These are phyloP conservation scores for Torulaspora franciscae DNA, from an alignment of 805 yeast species.

Conservation along the genomic window DNA sequence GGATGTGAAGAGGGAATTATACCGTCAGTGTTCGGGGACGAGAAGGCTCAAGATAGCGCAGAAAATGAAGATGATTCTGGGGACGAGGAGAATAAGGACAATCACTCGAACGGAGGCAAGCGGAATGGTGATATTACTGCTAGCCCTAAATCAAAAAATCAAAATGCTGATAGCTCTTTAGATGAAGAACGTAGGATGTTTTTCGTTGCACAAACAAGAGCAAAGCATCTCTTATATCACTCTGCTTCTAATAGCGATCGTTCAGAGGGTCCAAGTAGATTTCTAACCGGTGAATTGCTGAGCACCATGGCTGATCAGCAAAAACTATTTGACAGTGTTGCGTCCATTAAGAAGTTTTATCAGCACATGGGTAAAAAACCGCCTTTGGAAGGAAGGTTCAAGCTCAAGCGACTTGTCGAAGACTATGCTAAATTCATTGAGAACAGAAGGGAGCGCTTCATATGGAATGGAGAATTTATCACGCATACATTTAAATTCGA, in stretches of 20 bases:
- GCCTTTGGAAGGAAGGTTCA: constrained; percentile 16
- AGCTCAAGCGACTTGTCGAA: constrained; percentile 22
- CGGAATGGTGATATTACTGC: constrained; percentile 4
- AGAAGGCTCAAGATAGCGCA: constrained; percentile 26
- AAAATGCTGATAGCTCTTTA: constrained; percentile 26
- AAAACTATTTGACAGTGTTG: constrained; percentile 21
- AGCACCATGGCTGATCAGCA: constrained; percentile 29
- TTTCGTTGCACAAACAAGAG: constrained; percentile 86
- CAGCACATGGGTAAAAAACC: constrained; percentile 12
- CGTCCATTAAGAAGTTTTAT: constrained; percentile 24
- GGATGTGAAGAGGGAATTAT: constrained; percentile 61
- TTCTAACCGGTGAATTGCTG: constrained; percentile 27
- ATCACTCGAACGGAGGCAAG: constrained; percentile 14
- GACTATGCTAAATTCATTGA: constrained; percentile 31
- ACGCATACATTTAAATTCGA: constrained; percentile 20
- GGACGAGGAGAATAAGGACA: constrained; percentile 14
- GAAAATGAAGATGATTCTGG: constrained; percentile 26
- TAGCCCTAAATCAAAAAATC: constrained; percentile 5
- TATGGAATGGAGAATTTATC: constrained; percentile 30
- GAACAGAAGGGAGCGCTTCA: constrained; percentile 26
- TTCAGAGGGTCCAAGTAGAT: constrained; percentile 30
- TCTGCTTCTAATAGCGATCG: constrained; percentile 27
- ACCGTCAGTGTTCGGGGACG: constrained; percentile 53
- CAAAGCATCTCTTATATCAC: constrained; percentile 53
- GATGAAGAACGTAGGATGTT: constrained; percentile 81